These are phyloP conservation scores for Chytridium lagenaria DNA, from an alignment of 371 early-diverging fungal species.

Conservation along the genomic window DNA sequence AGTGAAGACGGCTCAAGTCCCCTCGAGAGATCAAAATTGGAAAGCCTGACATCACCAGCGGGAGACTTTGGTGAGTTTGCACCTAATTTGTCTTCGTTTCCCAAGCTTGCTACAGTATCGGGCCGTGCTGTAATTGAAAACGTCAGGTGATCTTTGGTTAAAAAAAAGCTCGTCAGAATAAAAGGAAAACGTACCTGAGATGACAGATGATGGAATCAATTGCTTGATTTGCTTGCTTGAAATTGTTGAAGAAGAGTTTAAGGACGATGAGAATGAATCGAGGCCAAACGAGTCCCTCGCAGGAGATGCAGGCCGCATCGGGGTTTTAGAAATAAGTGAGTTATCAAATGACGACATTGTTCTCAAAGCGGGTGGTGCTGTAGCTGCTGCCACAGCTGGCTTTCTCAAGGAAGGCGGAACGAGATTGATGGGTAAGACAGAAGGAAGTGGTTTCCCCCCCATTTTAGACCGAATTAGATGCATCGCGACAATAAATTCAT, in stretches of 20 bases:
- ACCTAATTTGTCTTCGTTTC: no score
- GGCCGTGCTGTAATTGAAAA: no score
- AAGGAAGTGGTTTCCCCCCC: slow-evolving; percentile 44
- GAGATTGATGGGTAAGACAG: slow-evolving; percentile 44
- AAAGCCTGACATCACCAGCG: background rate
- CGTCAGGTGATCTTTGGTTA: no score
- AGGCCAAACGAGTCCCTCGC: background rate
- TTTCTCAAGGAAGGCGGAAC: slow-evolving; percentile 43
- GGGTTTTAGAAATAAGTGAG: background rate
- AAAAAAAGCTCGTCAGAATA: no score
- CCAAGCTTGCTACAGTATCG: no score
- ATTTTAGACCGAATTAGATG: slow-evolving; percentile 46
- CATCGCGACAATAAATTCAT: slow-evolving; percentile 58
- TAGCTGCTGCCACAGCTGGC: background rate
- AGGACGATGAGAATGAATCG: background rate
- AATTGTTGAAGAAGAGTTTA: background rate
- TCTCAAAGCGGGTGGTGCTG: background rate
- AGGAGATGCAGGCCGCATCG: background rate
- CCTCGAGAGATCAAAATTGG: background rate
- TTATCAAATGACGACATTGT: background rate
- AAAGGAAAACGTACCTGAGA: background rate
- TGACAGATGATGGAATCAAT: background rate
- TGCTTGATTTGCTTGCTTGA: background rate
- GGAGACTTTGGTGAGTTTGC: background rate
- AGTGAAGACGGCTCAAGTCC: background rate